A percentile compares a stretch with the other conserved stretches of the same genome.
phyloP scores from a whole-genome alignment of 331 rosid species.

The Pyrus hybrid region DNA sequence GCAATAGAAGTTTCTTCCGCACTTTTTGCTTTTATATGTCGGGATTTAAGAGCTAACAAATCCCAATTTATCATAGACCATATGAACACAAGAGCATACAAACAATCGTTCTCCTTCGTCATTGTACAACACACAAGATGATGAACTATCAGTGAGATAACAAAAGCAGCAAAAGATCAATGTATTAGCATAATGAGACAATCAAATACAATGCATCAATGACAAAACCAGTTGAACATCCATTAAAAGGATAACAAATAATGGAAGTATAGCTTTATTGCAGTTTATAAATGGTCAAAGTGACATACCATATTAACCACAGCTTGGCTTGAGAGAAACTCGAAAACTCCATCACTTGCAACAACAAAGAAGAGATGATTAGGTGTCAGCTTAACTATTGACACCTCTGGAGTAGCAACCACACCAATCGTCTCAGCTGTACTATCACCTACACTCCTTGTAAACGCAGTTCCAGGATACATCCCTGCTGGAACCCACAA shows the following conservation, averaged over 20 bases:
- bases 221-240: neutral
- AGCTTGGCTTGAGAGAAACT: conserved; percentile 84
- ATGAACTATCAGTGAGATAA: neutral
- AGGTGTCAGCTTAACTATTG: conserved; percentile 53
- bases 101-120: neutral
- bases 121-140: neutral
- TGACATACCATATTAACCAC: conserved; percentile 81
- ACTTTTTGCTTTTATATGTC: neutral
- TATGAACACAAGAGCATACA: neutral
- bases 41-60: neutral
- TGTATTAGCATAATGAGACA: neutral
- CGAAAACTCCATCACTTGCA: conserved; percentile 96
- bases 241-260: neutral
- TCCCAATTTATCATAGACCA: neutral
- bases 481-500: conserved; percentile 75
- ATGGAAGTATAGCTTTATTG: neutral
- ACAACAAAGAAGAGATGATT: conserved; percentile 82
- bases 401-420: conserved; percentile 77
- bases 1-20: neutral
- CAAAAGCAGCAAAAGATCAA: neutral
- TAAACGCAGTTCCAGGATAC: conserved; percentile 97
- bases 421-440: conserved; percentile 89
- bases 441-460: conserved; percentile 94
- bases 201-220: neutral
- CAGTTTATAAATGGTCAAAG: neutral